Evolutionary conservation across 345 rosid species (phyloP), one percentile per base, ranked within the genome.

Genomic region (Citrus unshiu): DNA sequence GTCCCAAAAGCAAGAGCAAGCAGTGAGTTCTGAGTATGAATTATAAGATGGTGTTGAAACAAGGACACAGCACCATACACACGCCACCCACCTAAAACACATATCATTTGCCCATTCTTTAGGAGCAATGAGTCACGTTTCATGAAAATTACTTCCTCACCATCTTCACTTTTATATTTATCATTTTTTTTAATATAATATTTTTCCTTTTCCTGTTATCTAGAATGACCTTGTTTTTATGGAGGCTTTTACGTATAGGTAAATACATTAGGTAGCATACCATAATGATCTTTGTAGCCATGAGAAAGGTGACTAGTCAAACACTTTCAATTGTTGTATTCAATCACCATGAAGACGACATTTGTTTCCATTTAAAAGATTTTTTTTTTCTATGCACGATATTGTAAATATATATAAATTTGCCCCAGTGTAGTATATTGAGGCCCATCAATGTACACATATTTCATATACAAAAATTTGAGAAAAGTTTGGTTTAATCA

Each of bases 51-150:
- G 58, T 71, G 75, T 2, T 6, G n/a, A 46, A 62, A 81, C 21
- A 84, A 76, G 80, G 85, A 86, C 85, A 72, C 4, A 3, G 61
- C 56, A 84, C 84, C 86, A 46, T 46, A 46, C 51, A 46, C 18
- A 60, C 49, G 43, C 86, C 60, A 72, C 82, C n/a, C 12, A 22
- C 30, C 30, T 34, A 56, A 56, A 54, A 63, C 22, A 64, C 72
- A 7, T 21, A 64, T 66, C 22, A 54, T 74, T 74, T 32, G 60
- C 81, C 59, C 79, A 69, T 32, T 54, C 71, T 78, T 66, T 32
- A 40, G 84, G 79, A 78, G 75, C 77, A 80, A 29, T 34, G 65
- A 34, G 81, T 77, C 78, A 75, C 80, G 60, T 67, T 58, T 29
- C 49, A 16, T 81, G 84, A 75, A 59, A 80, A 70, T 68, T 39